These are phyloP conservation scores for Sanghuangporus weigelae DNA, from an alignment of 1,284 basidiomycete species.

Conservation along the genomic window DNA sequence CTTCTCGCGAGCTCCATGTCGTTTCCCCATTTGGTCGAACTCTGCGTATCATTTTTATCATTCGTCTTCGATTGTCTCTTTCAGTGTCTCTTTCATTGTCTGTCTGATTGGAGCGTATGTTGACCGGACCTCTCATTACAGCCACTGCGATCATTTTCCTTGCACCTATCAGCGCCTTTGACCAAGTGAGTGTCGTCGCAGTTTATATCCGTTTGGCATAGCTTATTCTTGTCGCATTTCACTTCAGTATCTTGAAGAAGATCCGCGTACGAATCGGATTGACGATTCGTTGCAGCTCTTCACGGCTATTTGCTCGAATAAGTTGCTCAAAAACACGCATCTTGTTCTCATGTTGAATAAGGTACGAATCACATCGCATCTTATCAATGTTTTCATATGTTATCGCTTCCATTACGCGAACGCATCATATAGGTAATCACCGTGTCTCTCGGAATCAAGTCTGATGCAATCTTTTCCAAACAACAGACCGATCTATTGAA, in stretches of 20 bases:
- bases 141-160: conserved; percentile 72
- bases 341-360: conserved; percentile 75
- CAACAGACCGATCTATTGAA: conserved; percentile 58
- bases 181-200: conserved; percentile 49
- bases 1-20: background rate
- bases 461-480: background rate
- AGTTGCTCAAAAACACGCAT: conserved; percentile 64
- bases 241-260: conserved; percentile 71
- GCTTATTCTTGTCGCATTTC: background rate
- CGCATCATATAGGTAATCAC: background rate
- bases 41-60: background rate
- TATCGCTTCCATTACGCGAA: background rate
- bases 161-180: conserved; percentile 77
- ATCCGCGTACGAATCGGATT: conserved; percentile 68
- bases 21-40: background rate
- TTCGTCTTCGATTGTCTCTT: background rate
- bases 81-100: background rate
- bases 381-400: background rate
- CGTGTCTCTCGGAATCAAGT: conserved; percentile 7
- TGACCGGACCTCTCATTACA: conserved; percentile 24
- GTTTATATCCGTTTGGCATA: conserved; percentile 1
- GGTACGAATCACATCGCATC: conserved; percentile 31
- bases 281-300: conserved; percentile 77
- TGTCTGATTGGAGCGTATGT: background rate
- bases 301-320: conserved; percentile 66